Evolutionary conservation across 257 asterid genomes (phyloP).

Genomic region (Jasminum sambac): DNA sequence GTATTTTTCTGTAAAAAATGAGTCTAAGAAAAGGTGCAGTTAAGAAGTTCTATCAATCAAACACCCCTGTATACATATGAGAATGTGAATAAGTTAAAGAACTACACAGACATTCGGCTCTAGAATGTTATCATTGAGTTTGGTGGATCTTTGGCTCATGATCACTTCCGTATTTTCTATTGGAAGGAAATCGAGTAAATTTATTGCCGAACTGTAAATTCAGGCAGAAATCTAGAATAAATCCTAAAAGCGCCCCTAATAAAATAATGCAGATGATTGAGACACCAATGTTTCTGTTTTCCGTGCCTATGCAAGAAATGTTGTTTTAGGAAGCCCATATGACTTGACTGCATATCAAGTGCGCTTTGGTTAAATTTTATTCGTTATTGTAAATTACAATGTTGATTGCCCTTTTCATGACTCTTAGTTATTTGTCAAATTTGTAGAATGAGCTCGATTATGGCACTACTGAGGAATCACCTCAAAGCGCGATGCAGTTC

Average conservation of each 20-base stretch:
- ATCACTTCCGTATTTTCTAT: neutral
- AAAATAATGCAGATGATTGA: neutral
- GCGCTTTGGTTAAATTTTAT: neutral
- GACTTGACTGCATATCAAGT: neutral
- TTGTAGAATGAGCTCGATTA: constrained; percentile 64
- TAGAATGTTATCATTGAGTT: no score
- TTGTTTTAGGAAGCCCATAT: neutral
- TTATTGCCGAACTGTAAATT: neutral
- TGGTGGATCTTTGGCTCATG: neutral
- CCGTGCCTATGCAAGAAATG: neutral
- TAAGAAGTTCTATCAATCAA: no score
- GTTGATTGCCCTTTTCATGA: neutral
- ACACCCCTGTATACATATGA: no score
- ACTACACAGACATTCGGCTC: no score
- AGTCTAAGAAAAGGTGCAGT: no score
- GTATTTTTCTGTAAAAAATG: no score
- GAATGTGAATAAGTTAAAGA: no score
- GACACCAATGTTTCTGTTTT: neutral
- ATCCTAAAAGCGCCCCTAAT: neutral
- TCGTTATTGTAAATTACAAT: neutral
- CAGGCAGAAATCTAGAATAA: neutral
- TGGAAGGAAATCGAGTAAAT: neutral
- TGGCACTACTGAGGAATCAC: constrained; percentile 46
- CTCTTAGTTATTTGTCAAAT: neutral
- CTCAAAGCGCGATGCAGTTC: constrained; percentile 33